Conservation (phyloP, 2,329 filamentous ascomycete genomes). For the Pseudogymnoascus sp. region DNA sequence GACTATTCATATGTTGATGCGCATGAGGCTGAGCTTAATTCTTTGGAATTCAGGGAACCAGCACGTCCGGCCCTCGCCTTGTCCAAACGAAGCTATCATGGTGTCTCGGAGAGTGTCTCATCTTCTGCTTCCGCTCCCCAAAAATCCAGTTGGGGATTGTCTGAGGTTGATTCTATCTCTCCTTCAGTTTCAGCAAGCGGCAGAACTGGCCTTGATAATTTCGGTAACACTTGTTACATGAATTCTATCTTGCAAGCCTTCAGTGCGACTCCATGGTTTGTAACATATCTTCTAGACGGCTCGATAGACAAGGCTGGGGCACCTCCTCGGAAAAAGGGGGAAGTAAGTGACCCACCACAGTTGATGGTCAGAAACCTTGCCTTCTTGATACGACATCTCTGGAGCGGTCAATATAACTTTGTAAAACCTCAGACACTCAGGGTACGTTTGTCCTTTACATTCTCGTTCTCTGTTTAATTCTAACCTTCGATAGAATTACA, state of each 20-base stretch:
- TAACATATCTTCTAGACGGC: constrained; percentile 54
- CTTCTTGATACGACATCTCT: constrained; percentile 45
- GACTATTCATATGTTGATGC: constrained; percentile 14
- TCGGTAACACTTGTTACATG: constrained; percentile 81
- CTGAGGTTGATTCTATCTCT: constrained; percentile 35
- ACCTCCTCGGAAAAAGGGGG: constrained; percentile 58
- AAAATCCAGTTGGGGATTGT: constrained; percentile 34
- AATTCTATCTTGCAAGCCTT: constrained; percentile 85
- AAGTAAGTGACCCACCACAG: constrained; percentile 48
- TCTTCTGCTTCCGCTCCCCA: constrained; percentile 38
- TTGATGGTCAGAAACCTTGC: constrained; percentile 55
- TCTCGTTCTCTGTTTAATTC: constrained; percentile 12
- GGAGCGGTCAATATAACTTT: constrained; percentile 29
- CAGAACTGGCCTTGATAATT: constrained; percentile 72
- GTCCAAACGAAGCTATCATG: constrained; percentile 67
- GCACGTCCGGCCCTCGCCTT: constrained; percentile 46
- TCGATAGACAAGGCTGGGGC: constrained; percentile 59
- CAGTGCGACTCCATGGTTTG: constrained; percentile 65
- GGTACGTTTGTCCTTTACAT: constrained; percentile 38
- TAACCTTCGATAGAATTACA: constrained; percentile 52
- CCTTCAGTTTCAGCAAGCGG: constrained; percentile 44
- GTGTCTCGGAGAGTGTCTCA: constrained; percentile 56
- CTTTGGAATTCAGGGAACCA: constrained; percentile 30
- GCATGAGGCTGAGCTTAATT: constrained; percentile 28
- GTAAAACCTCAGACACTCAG: constrained; percentile 51